Base-by-base conservation (phyloP, 352 stramenopile species). In the Globisporangium iwayamae region DNA sequence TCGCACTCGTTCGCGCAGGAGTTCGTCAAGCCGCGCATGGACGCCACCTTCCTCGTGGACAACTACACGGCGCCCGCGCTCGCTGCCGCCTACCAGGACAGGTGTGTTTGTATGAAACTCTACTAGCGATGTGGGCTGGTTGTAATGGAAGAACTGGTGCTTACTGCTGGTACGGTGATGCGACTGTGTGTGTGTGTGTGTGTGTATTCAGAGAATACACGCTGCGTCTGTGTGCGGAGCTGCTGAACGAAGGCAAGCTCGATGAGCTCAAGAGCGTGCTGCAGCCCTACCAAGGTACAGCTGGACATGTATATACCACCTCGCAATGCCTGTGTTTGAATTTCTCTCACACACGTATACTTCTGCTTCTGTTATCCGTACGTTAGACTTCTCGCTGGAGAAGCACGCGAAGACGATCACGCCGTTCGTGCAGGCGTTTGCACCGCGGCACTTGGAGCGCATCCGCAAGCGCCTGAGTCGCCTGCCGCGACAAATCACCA, bases 21-120 rank as follows among this genome's bases (percentile, higher is more conserved):
- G 69, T 89, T 91, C 45, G 67, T 82, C 51, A 91, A 89, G 69
- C 82, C 82, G 9, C 61, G 63, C 14, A 88, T 88, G 75, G 85
- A 94, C 56, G 78, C 81, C 32, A 82, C 73, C 28, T 92, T 92
- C 60, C 72, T 99, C 43, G 93, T 98, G 8, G 91, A 98, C 70
- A 98, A 99, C 73, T 99, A 98, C 73, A 99, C 97, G 32, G 93
- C 96, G 34, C 87, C 96, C 4, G 90, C 94, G 28, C 85, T 99
- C 18, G 97, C 97, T 30, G 86, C 88, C 43, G 97, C 96, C 1
- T 91, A 99, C 39, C 84, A 98, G 66, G 96, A 99, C 79, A 76
- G 97, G 65, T 97, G 94, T 60, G 86, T 36, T 39, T 39, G 55
- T 51, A 16, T 25, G 22, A 25, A 25, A 25, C 22, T 25, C 22